phyloP scores from a whole-genome alignment of 805 yeast species.

The Candida jianshihensis region DNA sequence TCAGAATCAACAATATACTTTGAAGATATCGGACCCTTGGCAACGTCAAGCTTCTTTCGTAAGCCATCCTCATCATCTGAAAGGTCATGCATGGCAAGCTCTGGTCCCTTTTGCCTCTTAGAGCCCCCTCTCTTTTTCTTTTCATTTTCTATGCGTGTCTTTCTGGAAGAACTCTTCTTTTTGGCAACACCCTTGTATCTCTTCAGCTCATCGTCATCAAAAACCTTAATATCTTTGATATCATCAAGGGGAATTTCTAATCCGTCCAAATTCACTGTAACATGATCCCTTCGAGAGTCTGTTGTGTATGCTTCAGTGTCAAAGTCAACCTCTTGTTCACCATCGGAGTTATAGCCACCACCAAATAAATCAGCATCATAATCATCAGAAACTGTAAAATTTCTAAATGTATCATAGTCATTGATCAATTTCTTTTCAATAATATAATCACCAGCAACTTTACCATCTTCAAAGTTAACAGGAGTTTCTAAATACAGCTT shows the following conservation, averaged over 20 bases:
- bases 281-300: too few relatives aligned
- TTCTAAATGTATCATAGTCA: conserved; percentile 12
- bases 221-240: conserved; percentile 9
- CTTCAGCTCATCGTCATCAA: conserved; percentile 16
- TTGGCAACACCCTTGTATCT: conserved; percentile 20
- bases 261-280: conserved; percentile 19
- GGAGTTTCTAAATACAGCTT: conserved; percentile 33
- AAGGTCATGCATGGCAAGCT: conserved; percentile 24
- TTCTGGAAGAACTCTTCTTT: conserved; percentile 4
- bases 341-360: conserved; percentile 26
- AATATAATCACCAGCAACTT: conserved; percentile 28
- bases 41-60: neutral
- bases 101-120: neutral
- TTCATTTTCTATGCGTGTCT: conserved; percentile 6
- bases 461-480: conserved; percentile 29
- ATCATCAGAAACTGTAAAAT: too few relatives aligned
- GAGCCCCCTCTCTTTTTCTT: conserved; percentile 4
- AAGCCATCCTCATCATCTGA: conserved; percentile 25
- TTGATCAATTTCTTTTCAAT: conserved; percentile 28
- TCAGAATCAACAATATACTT: conserved; percentile 55
- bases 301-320: neutral
- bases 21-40: conserved; percentile 33
- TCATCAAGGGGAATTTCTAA: neutral
- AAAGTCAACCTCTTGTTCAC: conserved; percentile 22
- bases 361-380: conserved; percentile 25